phyloP scores from a whole-genome alignment of 768 basidiomycete species.

The Kwoniella sp. region DNA sequence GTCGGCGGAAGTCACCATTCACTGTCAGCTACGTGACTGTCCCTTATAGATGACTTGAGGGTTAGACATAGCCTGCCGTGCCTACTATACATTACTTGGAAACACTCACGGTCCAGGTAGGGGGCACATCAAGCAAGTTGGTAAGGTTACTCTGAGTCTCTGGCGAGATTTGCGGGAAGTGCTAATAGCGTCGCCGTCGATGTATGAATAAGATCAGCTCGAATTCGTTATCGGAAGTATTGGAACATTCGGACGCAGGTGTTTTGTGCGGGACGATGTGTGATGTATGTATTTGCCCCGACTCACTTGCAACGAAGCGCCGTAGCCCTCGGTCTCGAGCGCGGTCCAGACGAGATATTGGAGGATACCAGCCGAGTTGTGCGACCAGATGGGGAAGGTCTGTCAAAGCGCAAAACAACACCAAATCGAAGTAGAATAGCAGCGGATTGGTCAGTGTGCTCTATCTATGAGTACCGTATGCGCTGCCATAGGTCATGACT shows the following conservation, averaged over 20 bases:
- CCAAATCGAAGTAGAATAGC: too few relatives aligned
- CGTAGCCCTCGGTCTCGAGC: conserved; percentile 54
- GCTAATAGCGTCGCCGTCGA: conserved; percentile 28
- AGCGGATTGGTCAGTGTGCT: background rate
- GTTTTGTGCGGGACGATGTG: too few relatives aligned
- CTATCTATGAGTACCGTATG: too few relatives aligned
- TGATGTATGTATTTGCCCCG: background rate
- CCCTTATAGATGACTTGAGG: too few relatives aligned
- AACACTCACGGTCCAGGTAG: conserved; percentile 39
- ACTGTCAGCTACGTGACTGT: too few relatives aligned
- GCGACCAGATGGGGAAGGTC: conserved; percentile 47
- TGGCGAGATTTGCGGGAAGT: conserved; percentile 23
- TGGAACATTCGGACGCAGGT: too few relatives aligned
- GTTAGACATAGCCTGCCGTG: too few relatives aligned
- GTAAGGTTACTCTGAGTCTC: conserved; percentile 23
- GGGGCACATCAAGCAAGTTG: conserved; percentile 28
- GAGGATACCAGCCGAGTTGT: conserved; percentile 54
- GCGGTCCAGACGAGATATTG: conserved; percentile 56
- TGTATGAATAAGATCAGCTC: background rate
- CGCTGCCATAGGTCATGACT: conserved; percentile 3
- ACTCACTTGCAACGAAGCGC: conserved; percentile 50
- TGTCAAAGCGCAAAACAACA: conserved; percentile 5
- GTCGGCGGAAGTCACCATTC: conserved; percentile 15
- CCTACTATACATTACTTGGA: background rate
- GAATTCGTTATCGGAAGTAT: too few relatives aligned